Evolutionary conservation across 768 basidiomycete species (phyloP), one percentile per base, ranked within the genome.

Genomic region (Sistotremastrum suecicum): DNA sequence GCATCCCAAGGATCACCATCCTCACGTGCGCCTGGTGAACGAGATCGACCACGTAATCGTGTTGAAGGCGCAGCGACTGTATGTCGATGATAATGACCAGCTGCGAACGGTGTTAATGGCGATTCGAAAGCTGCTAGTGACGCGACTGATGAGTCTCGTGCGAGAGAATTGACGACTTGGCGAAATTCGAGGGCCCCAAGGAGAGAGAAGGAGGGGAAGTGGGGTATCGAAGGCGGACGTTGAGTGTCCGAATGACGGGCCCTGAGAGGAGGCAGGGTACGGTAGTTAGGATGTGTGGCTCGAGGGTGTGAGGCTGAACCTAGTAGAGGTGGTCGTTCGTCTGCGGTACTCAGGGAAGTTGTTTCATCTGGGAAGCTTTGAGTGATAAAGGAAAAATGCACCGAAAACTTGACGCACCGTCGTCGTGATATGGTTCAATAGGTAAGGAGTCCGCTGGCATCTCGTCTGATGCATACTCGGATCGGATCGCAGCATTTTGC

Each of bases 161-260:
- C 76, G 28, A 99, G 68, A 0, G 83, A 80, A 7, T 83, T 71
- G 20, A 99, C 83, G 28, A 97, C 84, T 48, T 91, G 82, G 11
- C 91, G 74, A 63, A 99, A 99, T 61, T 99, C 95, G 39, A 99
- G 74, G 0, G 95, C 95, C 6, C 94, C 89, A 4, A 98, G 75
- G 2, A 99, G 74, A 3, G 94, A 97, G 55, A 89, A 89, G 0
- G 83, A 86, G 3, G 83, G 84, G 62, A 88, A 72, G 49, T 76
- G 74, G 48, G 28, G 69, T 49, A 53, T 59, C 51, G 41, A 59
- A 51, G 5, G 76, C 73, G 1, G 81, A 75, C 8, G 75, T 67
- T 5, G 75, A 67, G 29, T 67, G 70, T 9, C 74, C 67, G 44
- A 64, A 63, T 6, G 72, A 58, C 12, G 63, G 65, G 33, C 56